Base-by-base conservation (phyloP, 495 filamentous ascomycete species). In the Parachaetomium inaequale region DNA sequence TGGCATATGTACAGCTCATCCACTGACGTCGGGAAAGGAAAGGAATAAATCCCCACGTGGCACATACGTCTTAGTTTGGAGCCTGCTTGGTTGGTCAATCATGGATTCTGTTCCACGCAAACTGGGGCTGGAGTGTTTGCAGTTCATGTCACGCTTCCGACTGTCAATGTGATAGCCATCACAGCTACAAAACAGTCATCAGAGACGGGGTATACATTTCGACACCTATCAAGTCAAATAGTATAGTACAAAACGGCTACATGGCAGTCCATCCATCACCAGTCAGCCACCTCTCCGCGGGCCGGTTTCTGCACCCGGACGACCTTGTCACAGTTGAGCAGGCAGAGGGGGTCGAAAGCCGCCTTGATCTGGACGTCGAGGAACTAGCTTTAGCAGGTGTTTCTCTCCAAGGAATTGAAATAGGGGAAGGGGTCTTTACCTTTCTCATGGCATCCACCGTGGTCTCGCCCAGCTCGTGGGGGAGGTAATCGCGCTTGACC, bases 251-350 rank as follows among this genome's bases (percentile, higher is more conserved):
- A 25, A 2, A 8, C 28, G 26, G 23, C 8, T 3, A 1, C n/a
- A n/a, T n/a, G n/a, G n/a, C n/a, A n/a, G n/a, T n/a, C n/a, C n/a
- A n/a, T 26, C 5, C n/a, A 36, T 73, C 47, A 84, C 81, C 81
- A 84, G 68, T 79, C 75, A 10, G 74, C 40, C 25, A 84, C 71
- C 75, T 84, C 81, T 17, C 81, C 81, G 0, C 71, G 61, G 63
- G 72, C 76, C n/a, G 79, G 78, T 55, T 76, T 79, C 67, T 87
- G 75, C 38, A 85, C 74, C 40, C 90, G 79, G 14, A 93, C 80
- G 54, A 93, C 82, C 79, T 93, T 93, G 73, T 93, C 90, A 65
- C 84, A 88, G 69, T 93, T 93, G 36, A 93, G 77, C 38, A 93
- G 74, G 71, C 87, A 90, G 36, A 88, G 79, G 1, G 89, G 89